Base-by-base conservation (phyloP, 768 basidiomycete species). In the Sarcodon sp. region DNA sequence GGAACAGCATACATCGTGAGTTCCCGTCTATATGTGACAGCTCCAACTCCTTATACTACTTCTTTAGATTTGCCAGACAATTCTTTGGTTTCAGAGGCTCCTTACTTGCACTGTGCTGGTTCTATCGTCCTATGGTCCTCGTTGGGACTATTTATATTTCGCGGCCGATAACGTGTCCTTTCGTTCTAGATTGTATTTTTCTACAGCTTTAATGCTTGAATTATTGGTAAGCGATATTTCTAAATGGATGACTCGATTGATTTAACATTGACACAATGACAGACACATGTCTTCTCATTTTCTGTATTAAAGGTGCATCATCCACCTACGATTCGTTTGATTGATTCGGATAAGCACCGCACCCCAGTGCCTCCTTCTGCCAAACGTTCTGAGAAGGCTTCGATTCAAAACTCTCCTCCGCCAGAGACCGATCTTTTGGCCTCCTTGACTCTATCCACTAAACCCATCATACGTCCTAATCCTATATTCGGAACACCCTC, bases 401-500 rank as follows among this genome's bases (percentile, higher is more conserved):
- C 62, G 15, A 54, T 59, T 45, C 69, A 71, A 35, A 60, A 64
- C 12, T 78, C 76, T 7, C 73, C 77, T 7, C 51, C 46, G 6
- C 50, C 56, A 13, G 80, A 83, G 49, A 68, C 75, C 15, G 83
- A 85, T 51, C 66, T 79, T 27, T 63, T 85, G 31, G 72, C 82
- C 9, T 60, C 79, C 15, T 71, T 84, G 33, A 71, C 80, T 0
- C 69, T 87, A 34, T 82, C 83, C 13, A 74, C 77, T 7, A 76
- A 77, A 31, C 83, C 84, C 0, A 65, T 81, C 16, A 62, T 80
- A 13, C 48, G 41, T 18, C 16, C 49, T 0, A 66, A 66, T 33
- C 85, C 80, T 11, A 65, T 88, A 35, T 89, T 89, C 54, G 87
- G 87, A 4, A 56, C 76, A 6, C 74, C 87, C 4, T 89, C 87